Percentiles rank a stretch among this genome's conserved stretches.
phyloP scores from a whole-genome alignment of 1,139 yeast genomes.

The Suhomyces taliae region DNA sequence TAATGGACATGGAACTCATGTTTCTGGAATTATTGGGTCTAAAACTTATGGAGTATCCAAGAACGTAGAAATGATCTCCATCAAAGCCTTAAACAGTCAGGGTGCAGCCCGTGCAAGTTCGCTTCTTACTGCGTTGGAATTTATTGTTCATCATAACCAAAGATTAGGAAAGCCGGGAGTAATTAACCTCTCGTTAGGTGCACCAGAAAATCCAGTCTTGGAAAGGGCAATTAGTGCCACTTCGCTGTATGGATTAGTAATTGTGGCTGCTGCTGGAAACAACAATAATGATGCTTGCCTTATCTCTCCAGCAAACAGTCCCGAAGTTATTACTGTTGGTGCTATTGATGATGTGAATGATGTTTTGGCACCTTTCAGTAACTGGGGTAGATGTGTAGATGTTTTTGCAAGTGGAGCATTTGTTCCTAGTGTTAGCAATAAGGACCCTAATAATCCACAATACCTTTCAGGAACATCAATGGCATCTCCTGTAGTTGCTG shows the following conservation, averaged over 20 bases:
- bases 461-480: constrained; percentile 81
- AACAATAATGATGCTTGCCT: constrained; percentile 73
- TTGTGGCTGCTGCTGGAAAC: constrained; percentile 92
- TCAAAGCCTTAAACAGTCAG: constrained; percentile 61
- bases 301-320: constrained; percentile 78
- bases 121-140: constrained; percentile 71
- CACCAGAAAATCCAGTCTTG: constrained; percentile 61
- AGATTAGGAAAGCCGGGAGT: constrained; percentile 52
- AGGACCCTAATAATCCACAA: constrained; percentile 29
- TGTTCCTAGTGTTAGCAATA: constrained; percentile 48
- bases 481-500: constrained; percentile 82
- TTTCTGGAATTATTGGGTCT: constrained; percentile 87
- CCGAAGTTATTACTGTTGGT: constrained; percentile 75
- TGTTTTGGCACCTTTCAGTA: constrained; percentile 69
- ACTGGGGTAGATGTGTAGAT: constrained; percentile 89
- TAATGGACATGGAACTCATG: constrained; percentile 85
- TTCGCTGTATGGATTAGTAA: constrained; percentile 63
- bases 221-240: constrained; percentile 77
- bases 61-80: constrained; percentile 58
- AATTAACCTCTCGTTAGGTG: constrained; percentile 80
- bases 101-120: constrained; percentile 73
- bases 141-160: constrained; percentile 59
- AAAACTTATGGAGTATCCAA: constrained; percentile 79
- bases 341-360: constrained; percentile 78
- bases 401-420: constrained; percentile 78